Evolutionary conservation across 2,329 filamentous ascomycete genomes (phyloP), one percentile per base, ranked within the genome.

Genomic region (Colletotrichum musicola): DNA sequence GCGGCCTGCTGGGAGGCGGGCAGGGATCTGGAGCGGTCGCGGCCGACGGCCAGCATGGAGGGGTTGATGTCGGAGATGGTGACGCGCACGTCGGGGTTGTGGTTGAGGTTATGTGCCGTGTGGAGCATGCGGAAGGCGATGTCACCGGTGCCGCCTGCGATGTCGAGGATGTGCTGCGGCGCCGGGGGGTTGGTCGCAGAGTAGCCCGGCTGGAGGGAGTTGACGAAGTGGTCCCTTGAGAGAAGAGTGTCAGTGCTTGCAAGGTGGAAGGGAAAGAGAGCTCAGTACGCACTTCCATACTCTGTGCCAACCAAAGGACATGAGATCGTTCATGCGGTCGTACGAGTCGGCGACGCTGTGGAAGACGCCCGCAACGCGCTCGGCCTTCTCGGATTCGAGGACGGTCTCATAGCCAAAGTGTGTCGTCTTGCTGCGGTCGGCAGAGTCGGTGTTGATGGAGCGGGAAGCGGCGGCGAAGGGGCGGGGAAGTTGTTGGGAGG

Each of bases 311-410:
- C 96, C 96, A 55, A 99, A 89, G 7, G 96, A 98, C 96, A 99
- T 99, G 73, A 98, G 88, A 80, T 99, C 96, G 83, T 99, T 99
- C 96, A 99, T 99, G 71, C 91, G 92, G 81, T 99, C 96, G 82
- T 99, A 99, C 18, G 92, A 94, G 71, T 93, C 90, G 73, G 96
- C 96, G 47, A 99, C 96, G 73, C 92, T 98, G 80, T 93, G 95
- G 84, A 99, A 99, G 67, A 99, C 96, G 49, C 89, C 90, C 69
- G 92, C 92, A 47, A 98, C 95, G 86, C 83, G 80, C 72, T 85
- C 76, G 51, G 82, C 83, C 81, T 98, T 98, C 79, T 96, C 86
- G 10, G 89, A 85, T 78, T 97, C 93, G 16, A 92, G 89, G 47
- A 98, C 87, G 49, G 93, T 95, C 81, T 95, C 88, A 79, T 94